Evolutionary conservation across 345 rosid species (phyloP), one percentile per base, ranked within the genome.

Genomic region (Raphanus sativus): DNA sequence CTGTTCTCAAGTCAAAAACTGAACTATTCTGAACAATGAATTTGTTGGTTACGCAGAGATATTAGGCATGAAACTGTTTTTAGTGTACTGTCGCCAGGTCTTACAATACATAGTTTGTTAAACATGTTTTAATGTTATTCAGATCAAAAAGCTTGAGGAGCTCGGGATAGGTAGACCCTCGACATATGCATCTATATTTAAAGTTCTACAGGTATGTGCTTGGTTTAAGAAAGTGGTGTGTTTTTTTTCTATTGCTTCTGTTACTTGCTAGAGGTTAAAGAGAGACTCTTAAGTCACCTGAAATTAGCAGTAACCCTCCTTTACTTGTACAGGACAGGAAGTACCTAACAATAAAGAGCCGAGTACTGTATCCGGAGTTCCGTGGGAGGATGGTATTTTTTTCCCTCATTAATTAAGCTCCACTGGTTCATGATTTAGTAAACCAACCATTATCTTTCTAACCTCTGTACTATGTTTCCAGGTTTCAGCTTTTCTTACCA

Each of bases 111-210:
- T 70, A 15, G 12, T 63, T 58, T 70, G 36, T 28, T 56, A 42
- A 64, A 29, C 67, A 26, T 66, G 60, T 62, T 78, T 58, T 50
- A 77, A 48, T 82, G 69, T 84, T 29, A 73, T 77, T 69, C 81
- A 95, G 99, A 89, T 95, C 71, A 91, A 91, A 85, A 95, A 92
- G 83, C 87, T 95, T 24, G 99, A 95, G 83, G 99, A 95, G 86
- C 94, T 95, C 70, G 99, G 99, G 75, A 95, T 95, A 75, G 99
- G 99, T 77, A 88, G 98, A 82, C 99, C 99, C 74, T 95, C 99
- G 9, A 95, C 99, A 36, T 95, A 95, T 77, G 96, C 99, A 33
- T 85, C 92, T 72, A 95, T 91, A 45, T 81, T 95, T 68, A 91
- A 86, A 82, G 96, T 95, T 66, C 84, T 95, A 79, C 91, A 91